Evolutionary conservation across 306 rosid genomes (phyloP).

Genomic region (Dalbergia cultrata): DNA sequence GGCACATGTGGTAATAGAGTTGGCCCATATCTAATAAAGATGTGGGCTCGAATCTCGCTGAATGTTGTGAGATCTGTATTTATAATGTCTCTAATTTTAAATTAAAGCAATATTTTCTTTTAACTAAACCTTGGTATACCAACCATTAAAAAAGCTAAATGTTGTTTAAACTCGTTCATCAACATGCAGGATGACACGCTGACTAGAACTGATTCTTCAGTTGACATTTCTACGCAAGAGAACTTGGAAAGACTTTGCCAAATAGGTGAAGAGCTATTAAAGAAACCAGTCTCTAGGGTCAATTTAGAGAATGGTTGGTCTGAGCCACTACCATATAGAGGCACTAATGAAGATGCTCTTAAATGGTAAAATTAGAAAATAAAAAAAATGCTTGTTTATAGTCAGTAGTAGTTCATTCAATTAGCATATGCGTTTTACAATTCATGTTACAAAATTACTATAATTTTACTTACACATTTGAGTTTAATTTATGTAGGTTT

Average conservation of each 20-base stretch:
- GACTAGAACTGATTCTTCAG: slow-evolving; percentile 43
- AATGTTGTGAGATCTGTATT: too few relatives aligned
- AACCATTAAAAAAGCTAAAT: background rate
- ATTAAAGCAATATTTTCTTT: too few relatives aligned
- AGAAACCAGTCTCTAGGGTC: slow-evolving; percentile 56
- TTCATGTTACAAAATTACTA: background rate
- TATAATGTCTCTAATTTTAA: too few relatives aligned
- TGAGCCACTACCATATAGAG: slow-evolving; percentile 43
- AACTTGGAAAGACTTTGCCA: slow-evolving; percentile 49
- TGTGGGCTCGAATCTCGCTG: too few relatives aligned
- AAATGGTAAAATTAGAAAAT: slow-evolving; percentile 44
- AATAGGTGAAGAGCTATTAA: slow-evolving; percentile 44
- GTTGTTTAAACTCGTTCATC: slow-evolving; percentile 11
- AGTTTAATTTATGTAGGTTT: slow-evolving; percentile 48
- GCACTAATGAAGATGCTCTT: slow-evolving; percentile 58
- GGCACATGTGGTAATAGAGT: too few relatives aligned
- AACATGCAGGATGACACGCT: slow-evolving; percentile 58
- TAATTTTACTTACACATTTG: background rate
- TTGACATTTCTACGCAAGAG: slow-evolving; percentile 52
- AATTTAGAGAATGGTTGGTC: slow-evolving; percentile 52
- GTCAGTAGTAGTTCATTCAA: background rate
- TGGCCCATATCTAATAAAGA: too few relatives aligned
- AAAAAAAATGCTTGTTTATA: background rate
- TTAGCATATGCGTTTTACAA: background rate
- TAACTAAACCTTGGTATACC: too few relatives aligned